Conservation (phyloP, 305 asterid genomes). For the Withania somnifera region DNA sequence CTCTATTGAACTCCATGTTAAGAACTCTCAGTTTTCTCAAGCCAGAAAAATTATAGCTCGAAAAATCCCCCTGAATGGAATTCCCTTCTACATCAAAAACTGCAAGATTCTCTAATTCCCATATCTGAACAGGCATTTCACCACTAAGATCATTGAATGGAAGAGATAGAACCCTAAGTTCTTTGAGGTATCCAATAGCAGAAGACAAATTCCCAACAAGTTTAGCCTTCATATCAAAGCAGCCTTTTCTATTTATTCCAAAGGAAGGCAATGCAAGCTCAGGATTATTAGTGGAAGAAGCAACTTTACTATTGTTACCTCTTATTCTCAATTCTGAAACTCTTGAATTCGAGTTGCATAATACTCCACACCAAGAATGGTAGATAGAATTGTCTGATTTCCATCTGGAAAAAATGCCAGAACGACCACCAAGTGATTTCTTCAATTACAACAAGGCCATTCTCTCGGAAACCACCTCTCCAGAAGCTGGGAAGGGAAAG, state of each 20-base stretch:
- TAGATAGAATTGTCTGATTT: constrained; percentile 16
- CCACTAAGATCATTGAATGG: constrained; percentile 39
- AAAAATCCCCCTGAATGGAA: constrained; percentile 25
- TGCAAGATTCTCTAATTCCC: constrained; percentile 31
- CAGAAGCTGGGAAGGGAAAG: constrained; percentile 21
- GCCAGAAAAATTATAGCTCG: constrained; percentile 17
- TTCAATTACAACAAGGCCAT: constrained; percentile 29
- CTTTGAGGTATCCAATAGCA: constrained; percentile 19
- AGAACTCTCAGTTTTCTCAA: constrained; percentile 27
- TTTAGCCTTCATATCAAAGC: constrained; percentile 1
- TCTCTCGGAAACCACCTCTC: constrained; percentile 22
- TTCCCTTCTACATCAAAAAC: constrained; percentile 55
- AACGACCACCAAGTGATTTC: constrained; percentile 29
- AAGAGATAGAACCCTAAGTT: constrained; percentile 41
- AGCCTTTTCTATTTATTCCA: constrained; percentile 26
- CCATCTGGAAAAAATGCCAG: constrained; percentile 38
- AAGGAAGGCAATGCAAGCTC: constrained; percentile 18
- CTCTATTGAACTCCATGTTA: constrained; percentile 16
- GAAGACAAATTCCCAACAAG: constrained; percentile 30
- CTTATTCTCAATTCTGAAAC: constrained; percentile 19
- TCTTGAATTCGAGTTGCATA: constrained; percentile 26
- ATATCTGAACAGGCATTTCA: constrained; percentile 34
- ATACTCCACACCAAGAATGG: constrained; percentile 47
- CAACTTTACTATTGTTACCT: constrained; percentile 31
- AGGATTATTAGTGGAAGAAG: constrained; percentile 17